These are phyloP conservation scores for Rhizopogon sp. DNA, from an alignment of 768 basidiomycete species.

Conservation along the genomic window DNA sequence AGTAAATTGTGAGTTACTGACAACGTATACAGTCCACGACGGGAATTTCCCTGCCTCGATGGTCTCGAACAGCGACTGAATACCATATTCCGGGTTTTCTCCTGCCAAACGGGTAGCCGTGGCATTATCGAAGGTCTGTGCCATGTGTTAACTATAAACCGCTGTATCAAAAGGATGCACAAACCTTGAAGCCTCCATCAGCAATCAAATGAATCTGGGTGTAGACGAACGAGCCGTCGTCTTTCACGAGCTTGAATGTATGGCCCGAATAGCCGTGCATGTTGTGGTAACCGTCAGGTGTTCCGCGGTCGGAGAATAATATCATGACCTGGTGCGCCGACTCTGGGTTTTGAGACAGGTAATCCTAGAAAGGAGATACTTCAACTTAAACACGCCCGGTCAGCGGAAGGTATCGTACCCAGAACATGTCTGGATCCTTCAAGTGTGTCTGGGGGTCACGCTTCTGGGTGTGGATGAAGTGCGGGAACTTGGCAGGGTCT, in stretches of 20 bases:
- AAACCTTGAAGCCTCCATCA: conserved; percentile 79
- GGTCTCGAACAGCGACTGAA: conserved; percentile 68
- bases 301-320: conserved; percentile 92
- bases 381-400: conserved; percentile 28
- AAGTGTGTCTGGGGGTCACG: conserved; percentile 89
- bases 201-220: conserved; percentile 79
- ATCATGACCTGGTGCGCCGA: conserved; percentile 88
- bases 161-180: not conserved
- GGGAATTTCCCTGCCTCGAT: conserved; percentile 82
- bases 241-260: conserved; percentile 85
- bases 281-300: conserved; percentile 83
- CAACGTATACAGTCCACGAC: conserved; percentile 84
- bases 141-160: conserved; percentile 5
- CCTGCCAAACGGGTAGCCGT: conserved; percentile 64
- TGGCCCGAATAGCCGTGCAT: conserved; percentile 94
- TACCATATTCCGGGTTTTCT: conserved; percentile 82
- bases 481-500: conserved; percentile 85
- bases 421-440: conserved; percentile 83
- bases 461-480: conserved; percentile 94
- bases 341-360: conserved; percentile 83
- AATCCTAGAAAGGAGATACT: conserved; percentile 53
- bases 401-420: conserved; percentile 39
- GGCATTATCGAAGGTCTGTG: conserved; percentile 64
- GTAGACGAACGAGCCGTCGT: conserved; percentile 80
- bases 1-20: conserved; percentile 29